A percentile compares a stretch with the other conserved stretches of the same genome.
phyloP scores from a whole-genome alignment of 1,284 basidiomycete genomes.

The Trichosporon asahii region DNA sequence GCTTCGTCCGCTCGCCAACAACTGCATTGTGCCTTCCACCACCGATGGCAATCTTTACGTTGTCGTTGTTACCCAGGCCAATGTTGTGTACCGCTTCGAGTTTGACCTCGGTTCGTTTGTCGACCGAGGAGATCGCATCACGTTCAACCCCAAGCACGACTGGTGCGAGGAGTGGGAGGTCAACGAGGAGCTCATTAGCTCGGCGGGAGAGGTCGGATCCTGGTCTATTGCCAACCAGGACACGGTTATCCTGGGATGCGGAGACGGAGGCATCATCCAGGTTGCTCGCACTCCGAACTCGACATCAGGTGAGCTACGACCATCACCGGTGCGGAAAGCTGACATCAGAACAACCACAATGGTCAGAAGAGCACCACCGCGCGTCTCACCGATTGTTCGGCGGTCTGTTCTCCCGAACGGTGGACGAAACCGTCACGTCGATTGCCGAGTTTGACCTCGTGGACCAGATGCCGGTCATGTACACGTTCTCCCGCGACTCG shows the following conservation, averaged over 20 bases:
- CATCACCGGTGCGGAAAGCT: background rate
- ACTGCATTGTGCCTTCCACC: conserved; percentile 57
- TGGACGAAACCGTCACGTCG: conserved; percentile 41
- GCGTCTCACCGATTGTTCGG: conserved; percentile 36
- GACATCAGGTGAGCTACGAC: conserved; percentile 29
- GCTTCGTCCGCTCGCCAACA: conserved; percentile 58
- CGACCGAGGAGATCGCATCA: conserved; percentile 29
- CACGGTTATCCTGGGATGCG: conserved; percentile 64
- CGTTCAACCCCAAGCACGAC: conserved; percentile 32
- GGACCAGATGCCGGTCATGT: conserved; percentile 63
- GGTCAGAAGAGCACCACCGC: conserved; percentile 41
- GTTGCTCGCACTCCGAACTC: conserved; percentile 55
- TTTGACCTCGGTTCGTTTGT: conserved; percentile 55
- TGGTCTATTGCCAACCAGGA: conserved; percentile 69
- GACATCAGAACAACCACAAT: conserved; percentile 26
- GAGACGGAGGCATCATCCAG: conserved; percentile 68
- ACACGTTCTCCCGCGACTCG: conserved; percentile 83
- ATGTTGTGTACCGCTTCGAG: conserved; percentile 72
- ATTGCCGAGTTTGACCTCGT: conserved; percentile 33
- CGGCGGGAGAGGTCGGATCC: conserved; percentile 45
- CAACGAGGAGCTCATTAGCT: conserved; percentile 31
- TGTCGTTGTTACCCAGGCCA: conserved; percentile 63
- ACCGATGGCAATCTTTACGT: conserved; percentile 65
- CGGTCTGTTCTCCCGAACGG: conserved; percentile 38
- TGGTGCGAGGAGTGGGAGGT: conserved; percentile 46